Base-by-base conservation (phyloP, 148 eudicot species). In the Heliamphora exappendiculata region DNA sequence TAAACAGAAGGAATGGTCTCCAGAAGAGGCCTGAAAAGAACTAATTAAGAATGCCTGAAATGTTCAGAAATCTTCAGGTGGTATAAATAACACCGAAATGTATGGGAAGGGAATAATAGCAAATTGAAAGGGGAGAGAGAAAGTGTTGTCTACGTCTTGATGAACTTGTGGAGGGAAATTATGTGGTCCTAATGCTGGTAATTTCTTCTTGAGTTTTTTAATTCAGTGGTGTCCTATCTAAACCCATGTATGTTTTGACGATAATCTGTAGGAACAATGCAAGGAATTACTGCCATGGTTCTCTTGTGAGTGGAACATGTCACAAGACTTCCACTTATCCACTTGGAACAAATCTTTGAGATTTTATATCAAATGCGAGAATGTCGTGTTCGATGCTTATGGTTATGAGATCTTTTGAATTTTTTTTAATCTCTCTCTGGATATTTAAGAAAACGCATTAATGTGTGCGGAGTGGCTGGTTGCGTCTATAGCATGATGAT, bases 231-330 rank as follows among this genome's bases (percentile, higher is more conserved):
- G 75, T 63, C 65, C 63, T 41, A 44, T 42, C 42, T 55, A 49
- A 29, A 55, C 47, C 13, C 54, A 36, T 39, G 67, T 67, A 49
- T 28, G 47, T 67, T 37, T 83, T 74, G 55, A 45, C 53, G 50
- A 55, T 47, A 17, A 58, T 60, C 71, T 26, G 29, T 29, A 45
- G 17, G n/a, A 70, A n/a, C 5, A 6, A 22, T 1, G 4, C 19
- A 6, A 5, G 16, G 60, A 54, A 59, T 54, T 55, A 22, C 44
- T 29, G 72, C 22, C 22, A 64, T 82, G 63, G 78, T 82, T 77
- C 75, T 78, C 54, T 55, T 78, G 45, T 77, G 78, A 71, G 85
- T 81, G 78, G 78, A 82, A 55, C 74, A 71, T 78, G 78, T 67
- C 72, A 73, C 76, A 73, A 73, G 81, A 58, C 78, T 75, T 60